Conservation (phyloP, 1,139 yeast species). For the Geotrichum australiense region DNA sequence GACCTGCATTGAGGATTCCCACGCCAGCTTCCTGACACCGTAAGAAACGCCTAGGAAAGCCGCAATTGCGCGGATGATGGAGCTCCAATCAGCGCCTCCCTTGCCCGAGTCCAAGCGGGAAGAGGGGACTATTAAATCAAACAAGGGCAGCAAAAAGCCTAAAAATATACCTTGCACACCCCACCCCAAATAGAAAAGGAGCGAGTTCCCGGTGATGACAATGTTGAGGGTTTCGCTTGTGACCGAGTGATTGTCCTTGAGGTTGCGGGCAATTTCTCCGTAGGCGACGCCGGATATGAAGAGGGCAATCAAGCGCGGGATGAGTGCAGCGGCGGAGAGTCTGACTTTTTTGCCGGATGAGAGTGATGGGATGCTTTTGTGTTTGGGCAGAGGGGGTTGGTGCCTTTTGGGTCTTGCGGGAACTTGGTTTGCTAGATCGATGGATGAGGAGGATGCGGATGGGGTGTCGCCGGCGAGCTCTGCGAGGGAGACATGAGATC, state of each 20-base stretch:
- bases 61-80: conserved; percentile 54
- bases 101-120: conserved; percentile 19
- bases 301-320: conserved; percentile 23
- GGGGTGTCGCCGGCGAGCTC: conserved; percentile 34
- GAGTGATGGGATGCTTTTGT: conserved; percentile 8
- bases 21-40: conserved; percentile 72
- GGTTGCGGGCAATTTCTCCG: conserved; percentile 31
- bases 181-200: conserved; percentile 32
- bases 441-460: conserved; percentile 1
- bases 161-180: conserved; percentile 55
- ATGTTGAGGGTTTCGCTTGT: conserved; percentile 29
- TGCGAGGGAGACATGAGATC: conserved; percentile 35
- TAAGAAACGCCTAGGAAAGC: conserved; percentile 80
- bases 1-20: conserved; percentile 73
- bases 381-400: not conserved
- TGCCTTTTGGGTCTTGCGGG: not conserved
- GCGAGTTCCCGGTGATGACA: conserved; percentile 28
- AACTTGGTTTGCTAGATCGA: conserved; percentile 1
- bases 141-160: conserved; percentile 56
- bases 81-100: conserved; percentile 35
- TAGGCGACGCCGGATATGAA: conserved; percentile 33
- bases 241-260: conserved; percentile 33
- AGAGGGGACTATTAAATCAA: conserved; percentile 46
- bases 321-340: conserved; percentile 21
- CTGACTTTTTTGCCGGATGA: conserved; percentile 17